A percentile compares a stretch with the other conserved stretches of the same genome.
phyloP scores from a whole-genome alignment of 2,329 filamentous ascomycete species.

The Lizonia empirigonia region DNA sequence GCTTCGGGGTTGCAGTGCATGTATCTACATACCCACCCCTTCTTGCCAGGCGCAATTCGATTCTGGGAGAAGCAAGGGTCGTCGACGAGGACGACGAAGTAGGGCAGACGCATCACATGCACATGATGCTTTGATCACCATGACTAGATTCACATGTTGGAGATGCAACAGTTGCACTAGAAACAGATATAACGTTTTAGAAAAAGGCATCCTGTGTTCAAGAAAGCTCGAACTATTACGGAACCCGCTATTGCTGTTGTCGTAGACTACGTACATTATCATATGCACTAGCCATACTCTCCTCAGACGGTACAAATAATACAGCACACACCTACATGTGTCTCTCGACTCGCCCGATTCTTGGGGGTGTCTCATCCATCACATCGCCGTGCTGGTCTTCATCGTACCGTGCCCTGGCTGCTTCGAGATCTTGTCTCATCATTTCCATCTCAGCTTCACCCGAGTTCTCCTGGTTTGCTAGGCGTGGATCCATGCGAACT shows the following conservation, averaged over 20 bases:
- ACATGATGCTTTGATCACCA: constrained; percentile 4
- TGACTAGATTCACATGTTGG: neutral
- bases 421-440: constrained; percentile 36
- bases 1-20: constrained; percentile 11
- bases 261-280: neutral
- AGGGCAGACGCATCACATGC: constrained; percentile 24
- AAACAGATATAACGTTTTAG: no score
- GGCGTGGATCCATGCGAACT: constrained; percentile 18
- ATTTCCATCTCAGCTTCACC: constrained; percentile 31
- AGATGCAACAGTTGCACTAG: no score
- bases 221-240: no score
- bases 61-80: constrained; percentile 29
- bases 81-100: constrained; percentile 19
- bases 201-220: no score
- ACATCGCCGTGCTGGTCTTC: constrained; percentile 29
- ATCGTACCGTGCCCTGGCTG: constrained; percentile 28
- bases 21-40: constrained; percentile 28
- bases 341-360: constrained; percentile 43
- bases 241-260: neutral
- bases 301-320: neutral
- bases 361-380: constrained; percentile 47
- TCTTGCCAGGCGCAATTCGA: constrained; percentile 20
- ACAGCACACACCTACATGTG: constrained; percentile 6
- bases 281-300: neutral
- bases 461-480: constrained; percentile 44